Conservation (phyloP, 2,329 filamentous ascomycete species). For the Cercospora sesami region DNA sequence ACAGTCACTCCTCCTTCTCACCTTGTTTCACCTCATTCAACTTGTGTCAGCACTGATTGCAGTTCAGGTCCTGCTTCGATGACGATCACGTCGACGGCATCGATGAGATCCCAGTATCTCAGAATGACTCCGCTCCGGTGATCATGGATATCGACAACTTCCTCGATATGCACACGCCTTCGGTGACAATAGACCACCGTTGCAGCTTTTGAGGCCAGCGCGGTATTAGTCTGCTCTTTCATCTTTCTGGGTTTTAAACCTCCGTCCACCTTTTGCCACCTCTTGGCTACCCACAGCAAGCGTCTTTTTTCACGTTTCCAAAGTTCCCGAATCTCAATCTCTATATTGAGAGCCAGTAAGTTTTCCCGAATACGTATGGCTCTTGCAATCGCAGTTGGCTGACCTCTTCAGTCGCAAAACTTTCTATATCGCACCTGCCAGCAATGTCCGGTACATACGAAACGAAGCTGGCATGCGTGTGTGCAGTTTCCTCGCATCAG, state of each 20-base stretch:
- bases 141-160: neutral
- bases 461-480: neutral
- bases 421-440: neutral
- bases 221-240: neutral
- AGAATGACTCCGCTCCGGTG: neutral
- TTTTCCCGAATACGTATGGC: neutral
- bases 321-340: neutral
- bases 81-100: neutral
- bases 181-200: neutral
- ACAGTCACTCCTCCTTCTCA: neutral
- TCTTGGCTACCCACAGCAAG: neutral
- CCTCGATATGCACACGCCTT: neutral
- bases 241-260: neutral
- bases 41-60: neutral
- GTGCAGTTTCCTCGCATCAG: neutral
- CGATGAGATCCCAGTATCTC: neutral
- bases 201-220: neutral
- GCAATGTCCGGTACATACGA: neutral
- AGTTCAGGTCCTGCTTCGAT: neutral
- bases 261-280: neutral
- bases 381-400: neutral
- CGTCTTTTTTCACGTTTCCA: neutral
- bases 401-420: neutral
- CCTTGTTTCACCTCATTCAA: neutral
- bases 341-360: neutral